Evolutionary conservation across 768 basidiomycete genomes (phyloP).

Genomic region (Lactarius tabidus): DNA sequence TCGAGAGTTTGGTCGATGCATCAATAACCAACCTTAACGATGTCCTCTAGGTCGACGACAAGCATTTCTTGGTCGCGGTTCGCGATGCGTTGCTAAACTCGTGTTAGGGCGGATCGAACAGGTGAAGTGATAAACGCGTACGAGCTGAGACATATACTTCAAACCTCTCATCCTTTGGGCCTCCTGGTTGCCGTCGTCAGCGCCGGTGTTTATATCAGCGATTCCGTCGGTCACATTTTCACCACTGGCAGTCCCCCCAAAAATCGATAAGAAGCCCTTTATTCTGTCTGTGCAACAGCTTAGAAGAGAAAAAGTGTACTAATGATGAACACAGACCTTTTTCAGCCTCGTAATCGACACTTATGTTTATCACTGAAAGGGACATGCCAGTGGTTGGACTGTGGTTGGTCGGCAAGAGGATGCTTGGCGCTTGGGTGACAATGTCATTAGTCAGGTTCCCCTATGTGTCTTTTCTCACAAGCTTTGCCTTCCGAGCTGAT

Average conservation of each 20-base stretch:
- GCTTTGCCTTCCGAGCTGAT: no score
- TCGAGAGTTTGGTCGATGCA: no score
- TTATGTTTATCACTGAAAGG: slow-evolving; percentile 54
- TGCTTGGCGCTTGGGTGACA: slow-evolving; percentile 24
- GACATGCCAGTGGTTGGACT: no score
- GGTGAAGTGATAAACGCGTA: slow-evolving; percentile 37
- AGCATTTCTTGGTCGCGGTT: slow-evolving; percentile 92
- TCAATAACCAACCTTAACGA: slow-evolving; percentile 54
- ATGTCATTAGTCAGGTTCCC: slow-evolving; percentile 21
- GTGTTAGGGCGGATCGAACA: slow-evolving; percentile 17
- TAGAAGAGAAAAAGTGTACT: not conserved
- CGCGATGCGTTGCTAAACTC: slow-evolving; percentile 76
- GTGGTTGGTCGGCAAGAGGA: slow-evolving; percentile 34
- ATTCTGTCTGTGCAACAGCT: slow-evolving; percentile 51
- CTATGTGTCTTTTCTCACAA: no score
- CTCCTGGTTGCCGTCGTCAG: slow-evolving; percentile 36
- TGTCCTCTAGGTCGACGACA: slow-evolving; percentile 83
- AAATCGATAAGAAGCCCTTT: slow-evolving; percentile 64
- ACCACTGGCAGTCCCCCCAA: slow-evolving; percentile 52
- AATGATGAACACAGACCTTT: slow-evolving; percentile 46
- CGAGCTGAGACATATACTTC: slow-evolving; percentile 85
- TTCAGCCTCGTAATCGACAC: slow-evolving; percentile 67
- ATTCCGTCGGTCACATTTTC: slow-evolving; percentile 68
- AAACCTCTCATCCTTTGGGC: slow-evolving; percentile 39
- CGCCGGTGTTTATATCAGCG: slow-evolving; percentile 66